Conservation (phyloP, 805 yeast species). For the Sugiyamaella floridensis region DNA sequence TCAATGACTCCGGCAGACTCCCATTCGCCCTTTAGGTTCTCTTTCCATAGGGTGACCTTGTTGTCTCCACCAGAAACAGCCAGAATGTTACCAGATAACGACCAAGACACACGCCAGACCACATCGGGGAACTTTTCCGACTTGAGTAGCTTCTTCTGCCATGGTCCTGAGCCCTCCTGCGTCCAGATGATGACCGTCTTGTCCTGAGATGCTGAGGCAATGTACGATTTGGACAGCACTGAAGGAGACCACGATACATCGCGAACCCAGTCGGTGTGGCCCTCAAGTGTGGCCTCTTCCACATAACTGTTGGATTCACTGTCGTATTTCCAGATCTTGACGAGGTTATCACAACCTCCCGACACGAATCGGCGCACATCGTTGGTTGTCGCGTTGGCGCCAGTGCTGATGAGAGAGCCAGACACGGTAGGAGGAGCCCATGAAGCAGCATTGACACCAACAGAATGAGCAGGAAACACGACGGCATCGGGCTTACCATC, state of each 20-base stretch:
- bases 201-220: constrained; percentile 96
- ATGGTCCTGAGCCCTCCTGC: constrained; percentile 57
- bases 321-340: constrained; percentile 80
- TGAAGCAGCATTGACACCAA: constrained; percentile 89
- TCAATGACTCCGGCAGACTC: constrained; percentile 96
- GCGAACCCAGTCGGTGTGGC: constrained; percentile 97
- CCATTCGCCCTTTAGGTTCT: constrained; percentile 88
- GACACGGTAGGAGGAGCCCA: constrained; percentile 43
- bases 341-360: constrained; percentile 92
- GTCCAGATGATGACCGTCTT: constrained; percentile 94
- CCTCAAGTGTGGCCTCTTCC: constrained; percentile 71
- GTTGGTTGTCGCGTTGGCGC: constrained; percentile 77
- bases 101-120: constrained; percentile 98
- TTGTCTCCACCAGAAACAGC: constrained; percentile 97
- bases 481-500: constrained; percentile 61
- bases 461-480: constrained; percentile 73
- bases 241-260: constrained; percentile 99
- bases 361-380: constrained; percentile 68
- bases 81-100: constrained; percentile 86
- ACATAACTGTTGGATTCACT: constrained; percentile 47
- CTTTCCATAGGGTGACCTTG: constrained; percentile 94
- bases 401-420: constrained; percentile 67
- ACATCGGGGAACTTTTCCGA: constrained; percentile 90
- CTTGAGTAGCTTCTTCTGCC: constrained; percentile 75
- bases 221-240: constrained; percentile 73